phyloP scores from a whole-genome alignment of 2,329 filamentous ascomycete genomes.

The Chaetomium sp. region DNA sequence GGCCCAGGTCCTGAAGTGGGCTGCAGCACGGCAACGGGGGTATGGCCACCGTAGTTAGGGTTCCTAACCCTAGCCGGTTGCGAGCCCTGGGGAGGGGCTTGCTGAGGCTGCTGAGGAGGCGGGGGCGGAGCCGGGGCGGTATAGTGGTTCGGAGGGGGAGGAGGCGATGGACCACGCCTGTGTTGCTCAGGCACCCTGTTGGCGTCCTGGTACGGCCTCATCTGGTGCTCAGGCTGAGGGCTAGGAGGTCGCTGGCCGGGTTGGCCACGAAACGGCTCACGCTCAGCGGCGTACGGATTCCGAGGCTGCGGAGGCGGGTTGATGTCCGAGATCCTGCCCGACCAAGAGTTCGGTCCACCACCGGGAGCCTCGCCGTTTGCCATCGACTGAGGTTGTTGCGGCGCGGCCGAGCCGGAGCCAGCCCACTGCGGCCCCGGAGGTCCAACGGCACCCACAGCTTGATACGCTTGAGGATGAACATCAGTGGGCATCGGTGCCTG shows the following conservation, averaged over 20 bases:
- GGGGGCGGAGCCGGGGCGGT: constrained; percentile 46
- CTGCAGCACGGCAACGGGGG: constrained; percentile 36
- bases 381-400: constrained; percentile 29
- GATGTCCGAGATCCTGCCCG: constrained; percentile 66
- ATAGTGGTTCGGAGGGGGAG: constrained; percentile 46
- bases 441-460: constrained; percentile 72
- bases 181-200: constrained; percentile 42
- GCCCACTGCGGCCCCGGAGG: constrained; percentile 88
- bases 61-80: constrained; percentile 49
- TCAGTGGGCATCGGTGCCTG: constrained; percentile 87
- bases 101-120: constrained; percentile 36
- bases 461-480: constrained; percentile 91
- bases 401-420: constrained; percentile 56
- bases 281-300: constrained; percentile 71
- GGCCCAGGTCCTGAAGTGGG: constrained; percentile 30
- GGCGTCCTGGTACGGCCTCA: constrained; percentile 63
- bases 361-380: constrained; percentile 49
- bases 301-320: constrained; percentile 67
- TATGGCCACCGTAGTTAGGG: constrained; percentile 52
- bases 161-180: constrained; percentile 49
- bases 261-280: constrained; percentile 62
- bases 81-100: constrained; percentile 30
- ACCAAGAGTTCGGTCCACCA: constrained; percentile 49
- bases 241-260: constrained; percentile 67
- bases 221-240: constrained; percentile 65